These are phyloP conservation scores for Macrophomina tecta DNA, from an alignment of 2,329 filamentous ascomycete species.

Conservation along the genomic window DNA sequence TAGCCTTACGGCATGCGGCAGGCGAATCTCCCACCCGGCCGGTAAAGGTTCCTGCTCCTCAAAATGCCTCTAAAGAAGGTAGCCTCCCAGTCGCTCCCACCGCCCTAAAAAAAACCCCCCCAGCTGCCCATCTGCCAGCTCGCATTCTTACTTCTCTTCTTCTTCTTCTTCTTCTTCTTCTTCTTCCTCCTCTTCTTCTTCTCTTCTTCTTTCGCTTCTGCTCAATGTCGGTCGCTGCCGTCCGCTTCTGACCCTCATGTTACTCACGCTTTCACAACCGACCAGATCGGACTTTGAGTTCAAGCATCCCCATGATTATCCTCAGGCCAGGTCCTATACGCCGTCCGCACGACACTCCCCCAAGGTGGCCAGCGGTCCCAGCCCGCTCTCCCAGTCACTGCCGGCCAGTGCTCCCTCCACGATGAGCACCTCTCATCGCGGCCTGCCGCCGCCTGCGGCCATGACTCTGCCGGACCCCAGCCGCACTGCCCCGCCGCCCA, in stretches of 20 bases:
- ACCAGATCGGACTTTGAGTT: conserved; percentile 54
- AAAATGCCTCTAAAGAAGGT: conserved; percentile 23
- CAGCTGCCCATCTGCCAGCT: background rate
- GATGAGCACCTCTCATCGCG: conserved; percentile 60
- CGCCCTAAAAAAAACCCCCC: background rate
- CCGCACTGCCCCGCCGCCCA: conserved; percentile 44
- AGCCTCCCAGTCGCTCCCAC: conserved; percentile 18
- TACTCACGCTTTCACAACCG: conserved; percentile 59
- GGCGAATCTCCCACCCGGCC: conserved; percentile 27
- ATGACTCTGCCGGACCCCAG: conserved; percentile 59
- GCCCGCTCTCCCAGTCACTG: conserved; percentile 42
- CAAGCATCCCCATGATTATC: conserved; percentile 57
- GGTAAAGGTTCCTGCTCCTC: conserved; percentile 27
- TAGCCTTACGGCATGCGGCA: conserved; percentile 29
- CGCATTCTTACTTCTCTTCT: background rate
- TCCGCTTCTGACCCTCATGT: conserved; percentile 46
- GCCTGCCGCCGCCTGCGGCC: conserved; percentile 59
- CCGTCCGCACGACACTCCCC: conserved; percentile 48
- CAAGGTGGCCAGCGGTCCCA: conserved; percentile 47
- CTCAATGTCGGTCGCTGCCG: conserved; percentile 26
- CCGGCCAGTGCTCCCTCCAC: conserved; percentile 49
- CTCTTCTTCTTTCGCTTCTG: conserved; percentile 2
- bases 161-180: conserved; percentile 15
- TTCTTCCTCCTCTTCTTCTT: conserved; percentile 20
- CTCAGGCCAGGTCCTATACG: conserved; percentile 48